These are phyloP conservation scores for Coprinopsis strossmayeri DNA, from an alignment of 768 basidiomycete species.

Conservation along the genomic window DNA sequence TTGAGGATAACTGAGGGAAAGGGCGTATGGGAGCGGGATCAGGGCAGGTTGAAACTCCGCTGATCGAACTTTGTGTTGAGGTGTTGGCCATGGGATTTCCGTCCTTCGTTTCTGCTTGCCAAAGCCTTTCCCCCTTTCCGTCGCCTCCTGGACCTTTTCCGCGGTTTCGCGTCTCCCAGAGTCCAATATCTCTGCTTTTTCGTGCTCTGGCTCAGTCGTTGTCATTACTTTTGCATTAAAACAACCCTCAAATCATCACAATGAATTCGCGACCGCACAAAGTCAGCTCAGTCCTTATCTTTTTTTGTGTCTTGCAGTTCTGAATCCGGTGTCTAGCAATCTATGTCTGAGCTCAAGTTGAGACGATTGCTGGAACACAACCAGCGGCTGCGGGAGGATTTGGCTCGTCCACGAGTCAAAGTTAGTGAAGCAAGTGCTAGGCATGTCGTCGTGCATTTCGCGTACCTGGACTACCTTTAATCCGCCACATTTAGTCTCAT, in stretches of 20 bases:
- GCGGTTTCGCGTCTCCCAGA: not conserved
- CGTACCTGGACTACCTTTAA: constrained; percentile 3
- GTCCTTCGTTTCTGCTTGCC: constrained; percentile 17
- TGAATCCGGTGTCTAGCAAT: constrained; percentile 45
- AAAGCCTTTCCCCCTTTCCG: constrained; percentile 1
- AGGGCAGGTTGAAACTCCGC: constrained; percentile 37
- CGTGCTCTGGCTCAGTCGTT: constrained; percentile 10
- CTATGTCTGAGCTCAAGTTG: constrained; percentile 97
- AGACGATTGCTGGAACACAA: constrained; percentile 92
- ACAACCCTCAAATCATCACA: constrained; percentile 17
- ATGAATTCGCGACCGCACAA: constrained; percentile 79
- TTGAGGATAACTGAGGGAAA: constrained; percentile 7
- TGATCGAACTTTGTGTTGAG: constrained; percentile 16
- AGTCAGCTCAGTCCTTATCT: constrained; percentile 24
- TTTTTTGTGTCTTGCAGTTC: constrained; percentile 7
- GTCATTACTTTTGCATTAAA: constrained; percentile 14
- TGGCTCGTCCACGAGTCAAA: constrained; percentile 80
- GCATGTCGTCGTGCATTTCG: constrained; percentile 32
- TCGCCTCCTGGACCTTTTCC: constrained; percentile 8
- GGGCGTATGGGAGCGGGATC: constrained; percentile 15
- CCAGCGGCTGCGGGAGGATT: constrained; percentile 82
- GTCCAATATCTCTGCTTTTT: constrained; percentile 13
- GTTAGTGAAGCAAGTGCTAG: constrained; percentile 89
- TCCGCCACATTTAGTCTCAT: constrained; percentile 56
- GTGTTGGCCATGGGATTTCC: constrained; percentile 5